A percentile compares a stretch with the other conserved stretches of the same genome.
Conservation (phyloP, 2,329 filamentous ascomycete species). For the Calycina herbarum region DNA sequence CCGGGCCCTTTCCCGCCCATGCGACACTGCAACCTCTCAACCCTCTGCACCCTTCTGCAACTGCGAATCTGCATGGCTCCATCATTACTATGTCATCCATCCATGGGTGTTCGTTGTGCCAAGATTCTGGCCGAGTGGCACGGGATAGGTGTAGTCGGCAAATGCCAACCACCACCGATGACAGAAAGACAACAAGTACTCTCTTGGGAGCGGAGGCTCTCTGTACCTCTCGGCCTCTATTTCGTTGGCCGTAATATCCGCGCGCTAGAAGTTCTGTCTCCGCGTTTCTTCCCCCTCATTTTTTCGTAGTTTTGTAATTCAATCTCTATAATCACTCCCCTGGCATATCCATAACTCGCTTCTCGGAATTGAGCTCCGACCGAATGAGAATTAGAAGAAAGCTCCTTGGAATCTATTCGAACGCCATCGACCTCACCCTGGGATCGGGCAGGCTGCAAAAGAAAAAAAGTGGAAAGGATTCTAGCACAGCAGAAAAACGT, state of each 20-base stretch:
- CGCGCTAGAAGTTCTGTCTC: background rate
- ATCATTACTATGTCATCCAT: no score
- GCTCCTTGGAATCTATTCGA: background rate
- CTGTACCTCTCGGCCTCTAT: background rate
- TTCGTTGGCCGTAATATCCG: background rate
- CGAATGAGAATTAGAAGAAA: background rate
- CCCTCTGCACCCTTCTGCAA: background rate
- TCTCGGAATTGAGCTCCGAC: background rate
- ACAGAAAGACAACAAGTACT: background rate
- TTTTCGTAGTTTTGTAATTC: background rate
- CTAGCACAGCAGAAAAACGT: background rate
- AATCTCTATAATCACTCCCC: background rate
- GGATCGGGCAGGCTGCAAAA: background rate
- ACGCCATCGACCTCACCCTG: background rate
- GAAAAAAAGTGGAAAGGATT: background rate
- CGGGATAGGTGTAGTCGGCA: background rate
- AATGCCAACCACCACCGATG: background rate
- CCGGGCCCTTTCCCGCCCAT: background rate
- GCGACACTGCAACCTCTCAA: background rate
- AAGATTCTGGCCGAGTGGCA: background rate
- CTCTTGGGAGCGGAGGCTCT: background rate
- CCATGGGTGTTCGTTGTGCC: no score
- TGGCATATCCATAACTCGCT: background rate
- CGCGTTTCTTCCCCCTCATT: background rate
- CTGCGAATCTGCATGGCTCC: background rate